Evolutionary conservation across 441 rosid species (phyloP).

Genomic region (Brassica balearica): DNA sequence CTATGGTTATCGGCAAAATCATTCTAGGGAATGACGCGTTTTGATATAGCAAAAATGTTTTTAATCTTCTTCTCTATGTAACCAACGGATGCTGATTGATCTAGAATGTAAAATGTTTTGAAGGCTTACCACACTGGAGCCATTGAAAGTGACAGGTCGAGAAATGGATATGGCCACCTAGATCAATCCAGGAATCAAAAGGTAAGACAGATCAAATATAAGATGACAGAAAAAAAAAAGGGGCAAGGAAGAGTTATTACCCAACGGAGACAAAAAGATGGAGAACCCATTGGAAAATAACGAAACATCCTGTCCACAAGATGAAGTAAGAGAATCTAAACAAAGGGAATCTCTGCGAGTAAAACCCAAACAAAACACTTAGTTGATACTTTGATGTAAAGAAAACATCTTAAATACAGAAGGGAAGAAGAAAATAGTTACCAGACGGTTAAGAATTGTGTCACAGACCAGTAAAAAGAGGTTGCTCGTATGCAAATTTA

Average conservation of each 20-base stretch:
- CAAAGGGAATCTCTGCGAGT: constrained; percentile 56
- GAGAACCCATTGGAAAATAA: constrained; percentile 60
- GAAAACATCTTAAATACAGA: not conserved
- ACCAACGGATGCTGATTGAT: not conserved
- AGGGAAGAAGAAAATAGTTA: not conserved
- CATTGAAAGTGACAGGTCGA: constrained; percentile 51
- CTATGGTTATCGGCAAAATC: not conserved
- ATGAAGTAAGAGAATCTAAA: constrained; percentile 61
- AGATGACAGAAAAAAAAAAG: not conserved
- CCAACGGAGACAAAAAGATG: constrained; percentile 53
- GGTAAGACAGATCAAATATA: not conserved
- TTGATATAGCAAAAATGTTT: not conserved
- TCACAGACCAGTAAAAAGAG: constrained; percentile 58
- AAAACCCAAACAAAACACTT: constrained; percentile 18
- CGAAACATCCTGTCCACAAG: constrained; percentile 56
- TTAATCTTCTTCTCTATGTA: not conserved
- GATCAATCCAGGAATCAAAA: constrained; percentile 1
- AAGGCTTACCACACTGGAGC: constrained; percentile 57
- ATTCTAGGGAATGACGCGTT: constrained; percentile 6
- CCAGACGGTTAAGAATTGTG: constrained; percentile 60
- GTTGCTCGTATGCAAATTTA: constrained; percentile 62
- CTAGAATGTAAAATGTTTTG: constrained; percentile 19
- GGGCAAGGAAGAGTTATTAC: constrained; percentile 36
- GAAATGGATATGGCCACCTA: constrained; percentile 72
- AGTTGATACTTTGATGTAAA: not conserved